A percentile compares a stretch with the other conserved stretches of the same genome.
phyloP scores from a whole-genome alignment of 2,329 filamentous ascomycete genomes.

The Monosporascus sp. region DNA sequence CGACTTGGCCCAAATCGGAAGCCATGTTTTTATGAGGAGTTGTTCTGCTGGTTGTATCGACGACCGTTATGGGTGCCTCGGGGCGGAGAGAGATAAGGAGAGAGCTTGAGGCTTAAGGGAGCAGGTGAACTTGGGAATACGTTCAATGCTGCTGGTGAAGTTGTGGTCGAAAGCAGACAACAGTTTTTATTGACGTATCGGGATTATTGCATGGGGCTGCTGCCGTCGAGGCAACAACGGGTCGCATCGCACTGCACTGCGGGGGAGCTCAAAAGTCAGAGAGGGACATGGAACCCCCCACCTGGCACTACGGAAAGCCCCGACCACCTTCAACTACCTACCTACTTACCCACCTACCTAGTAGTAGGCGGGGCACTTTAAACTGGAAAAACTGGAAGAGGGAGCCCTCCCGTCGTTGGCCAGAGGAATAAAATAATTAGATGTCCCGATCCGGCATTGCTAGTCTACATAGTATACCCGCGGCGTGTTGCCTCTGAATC shows the following conservation, averaged over 20 bases:
- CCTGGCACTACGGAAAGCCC: neutral
- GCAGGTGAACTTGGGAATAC: too few relatives aligned
- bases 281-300: neutral
- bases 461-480: too few relatives aligned
- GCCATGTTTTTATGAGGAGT: conserved; percentile 42
- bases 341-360: too few relatives aligned
- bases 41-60: neutral
- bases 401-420: neutral
- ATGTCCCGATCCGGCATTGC: neutral
- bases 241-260: neutral
- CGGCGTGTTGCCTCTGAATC: too few relatives aligned
- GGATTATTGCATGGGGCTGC: neutral
- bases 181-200: neutral
- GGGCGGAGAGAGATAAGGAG: neutral
- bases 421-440: neutral
- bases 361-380: neutral
- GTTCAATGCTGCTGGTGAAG: too few relatives aligned
- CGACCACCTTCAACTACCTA: too few relatives aligned
- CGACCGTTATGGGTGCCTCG: too few relatives aligned
- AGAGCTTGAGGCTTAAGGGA: too few relatives aligned
- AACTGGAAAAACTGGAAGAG: neutral
- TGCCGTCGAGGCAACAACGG: neutral
- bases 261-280: neutral
- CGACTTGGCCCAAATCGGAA: conserved; percentile 55
- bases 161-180: neutral